These are phyloP conservation scores for Pseudonectria foliicola DNA, from an alignment of 2,329 filamentous ascomycete genomes.

Conservation along the genomic window DNA sequence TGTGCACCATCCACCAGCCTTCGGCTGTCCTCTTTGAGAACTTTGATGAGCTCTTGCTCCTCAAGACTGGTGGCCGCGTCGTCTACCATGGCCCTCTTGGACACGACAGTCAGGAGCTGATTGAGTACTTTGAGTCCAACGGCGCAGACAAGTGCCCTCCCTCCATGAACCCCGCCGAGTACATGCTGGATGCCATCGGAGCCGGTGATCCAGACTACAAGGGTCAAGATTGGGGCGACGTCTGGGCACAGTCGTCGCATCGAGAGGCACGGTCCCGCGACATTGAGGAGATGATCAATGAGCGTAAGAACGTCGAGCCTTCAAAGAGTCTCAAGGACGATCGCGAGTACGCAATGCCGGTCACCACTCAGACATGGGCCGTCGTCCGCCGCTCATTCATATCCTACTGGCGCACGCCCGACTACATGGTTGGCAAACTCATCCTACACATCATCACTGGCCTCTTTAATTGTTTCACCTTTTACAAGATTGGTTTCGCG, in stretches of 20 bases:
- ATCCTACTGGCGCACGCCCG: conserved; percentile 58
- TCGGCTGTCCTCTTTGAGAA: conserved; percentile 48
- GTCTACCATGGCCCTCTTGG: conserved; percentile 50
- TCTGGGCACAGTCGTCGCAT: conserved; percentile 50
- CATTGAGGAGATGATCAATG: conserved; percentile 43
- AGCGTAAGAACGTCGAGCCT: conserved; percentile 33
- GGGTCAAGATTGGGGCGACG: conserved; percentile 55
- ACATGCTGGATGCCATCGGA: conserved; percentile 51
- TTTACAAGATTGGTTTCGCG: conserved; percentile 53
- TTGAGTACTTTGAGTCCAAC: conserved; percentile 45
- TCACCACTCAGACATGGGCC: conserved; percentile 43
- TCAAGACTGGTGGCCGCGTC: conserved; percentile 45
- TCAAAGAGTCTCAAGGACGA: conserved; percentile 38
- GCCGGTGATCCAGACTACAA: conserved; percentile 55
- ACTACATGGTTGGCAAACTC: conserved; percentile 57
- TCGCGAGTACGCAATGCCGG: conserved; percentile 56
- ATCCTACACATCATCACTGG: conserved; percentile 55
- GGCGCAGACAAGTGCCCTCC: conserved; percentile 41
- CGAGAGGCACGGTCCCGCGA: conserved; percentile 39
- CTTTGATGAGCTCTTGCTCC: conserved; percentile 49
- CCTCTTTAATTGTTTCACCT: conserved; percentile 65
- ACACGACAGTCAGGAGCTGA: conserved; percentile 37
- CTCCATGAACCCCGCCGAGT: conserved; percentile 46
- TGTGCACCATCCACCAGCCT: conserved; percentile 56
- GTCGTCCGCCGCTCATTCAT: conserved; percentile 53